These are phyloP conservation scores for Gaultheria prostrata DNA, from an alignment of 148 eudicot genomes.

Conservation along the genomic window DNA sequence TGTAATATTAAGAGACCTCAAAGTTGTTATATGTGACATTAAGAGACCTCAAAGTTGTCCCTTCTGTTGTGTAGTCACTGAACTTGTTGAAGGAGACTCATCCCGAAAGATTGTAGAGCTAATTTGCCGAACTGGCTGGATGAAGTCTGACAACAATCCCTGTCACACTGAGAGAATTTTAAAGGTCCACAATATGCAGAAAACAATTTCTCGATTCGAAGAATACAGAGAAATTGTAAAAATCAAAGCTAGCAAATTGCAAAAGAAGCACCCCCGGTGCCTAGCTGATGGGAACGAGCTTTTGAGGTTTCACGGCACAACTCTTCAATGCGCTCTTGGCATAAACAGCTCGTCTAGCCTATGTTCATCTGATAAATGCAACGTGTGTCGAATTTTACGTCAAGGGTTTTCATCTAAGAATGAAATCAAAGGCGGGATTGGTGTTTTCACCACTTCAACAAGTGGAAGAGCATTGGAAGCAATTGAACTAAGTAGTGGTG, in stretches of 20 bases:
- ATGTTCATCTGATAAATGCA: constrained; percentile 69
- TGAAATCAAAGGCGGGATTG: constrained; percentile 58
- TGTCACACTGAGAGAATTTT: constrained; percentile 74
- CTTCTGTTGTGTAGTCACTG: constrained; percentile 56
- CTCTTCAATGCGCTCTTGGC: constrained; percentile 68
- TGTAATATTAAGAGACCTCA: not conserved
- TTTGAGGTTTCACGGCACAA: constrained; percentile 79
- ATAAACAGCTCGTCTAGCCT: constrained; percentile 64
- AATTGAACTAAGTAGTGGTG: constrained; percentile 29
- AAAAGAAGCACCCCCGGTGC: constrained; percentile 91
- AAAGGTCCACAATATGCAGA: constrained; percentile 94
- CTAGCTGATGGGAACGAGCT: constrained; percentile 93
- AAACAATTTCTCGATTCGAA: constrained; percentile 81
- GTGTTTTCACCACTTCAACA: constrained; percentile 89
- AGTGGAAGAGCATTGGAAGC: constrained; percentile 83
- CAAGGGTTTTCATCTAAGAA: constrained; percentile 71
- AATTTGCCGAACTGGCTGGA: constrained; percentile 81
- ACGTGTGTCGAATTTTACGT: constrained; percentile 72
- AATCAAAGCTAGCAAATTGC: constrained; percentile 78
- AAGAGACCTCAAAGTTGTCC: not conserved
- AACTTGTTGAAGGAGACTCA: constrained; percentile 86
- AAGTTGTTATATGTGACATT: not conserved
- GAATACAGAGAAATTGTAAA: constrained; percentile 84
- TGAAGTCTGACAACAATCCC: constrained; percentile 66
- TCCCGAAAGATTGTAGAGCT: constrained; percentile 91